A percentile compares a stretch with the other conserved stretches of the same genome.
phyloP scores from a whole-genome alignment of 805 yeast species.

The Suhomyces faveliae region DNA sequence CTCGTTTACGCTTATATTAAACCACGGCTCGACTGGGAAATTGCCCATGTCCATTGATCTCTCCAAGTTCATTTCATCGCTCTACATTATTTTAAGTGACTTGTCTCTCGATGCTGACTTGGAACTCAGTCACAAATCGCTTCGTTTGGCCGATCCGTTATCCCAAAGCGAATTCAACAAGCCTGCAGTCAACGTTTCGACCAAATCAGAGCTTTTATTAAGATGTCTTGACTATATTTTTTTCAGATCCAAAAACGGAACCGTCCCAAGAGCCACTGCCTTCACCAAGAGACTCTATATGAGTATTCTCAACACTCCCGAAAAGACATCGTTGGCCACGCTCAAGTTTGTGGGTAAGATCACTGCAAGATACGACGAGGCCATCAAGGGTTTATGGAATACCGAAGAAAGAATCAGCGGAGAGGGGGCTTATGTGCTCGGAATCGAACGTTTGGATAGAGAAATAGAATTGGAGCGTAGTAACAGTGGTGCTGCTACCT shows the following conservation, averaged over 20 bases:
- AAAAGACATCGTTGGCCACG: constrained; percentile 77
- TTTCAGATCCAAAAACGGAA: constrained; percentile 69
- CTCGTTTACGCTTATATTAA: constrained; percentile 80
- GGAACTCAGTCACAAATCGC: constrained; percentile 78
- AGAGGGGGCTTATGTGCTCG: constrained; percentile 59
- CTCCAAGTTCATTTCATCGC: constrained; percentile 71
- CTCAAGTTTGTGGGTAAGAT: constrained; percentile 78
- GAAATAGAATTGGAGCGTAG: constrained; percentile 64
- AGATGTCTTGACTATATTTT: constrained; percentile 79
- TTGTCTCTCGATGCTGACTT: constrained; percentile 77
- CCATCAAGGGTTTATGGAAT: constrained; percentile 70
- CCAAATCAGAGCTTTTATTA: constrained; percentile 81
- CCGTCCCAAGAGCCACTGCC: constrained; percentile 67
- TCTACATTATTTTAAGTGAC: constrained; percentile 67
- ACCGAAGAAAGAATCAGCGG: constrained; percentile 87
- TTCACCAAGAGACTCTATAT: constrained; percentile 79
- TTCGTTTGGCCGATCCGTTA: constrained; percentile 79
- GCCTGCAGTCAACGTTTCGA: constrained; percentile 81
- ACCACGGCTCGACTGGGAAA: constrained; percentile 57
- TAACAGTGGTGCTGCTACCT: constrained; percentile 83
- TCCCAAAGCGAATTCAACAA: constrained; percentile 39
- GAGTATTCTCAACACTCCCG: constrained; percentile 73
- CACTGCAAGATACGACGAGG: constrained; percentile 63
- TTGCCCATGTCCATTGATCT: constrained; percentile 69
- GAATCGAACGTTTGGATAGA: constrained; percentile 48